Evolutionary conservation across 192 early-diverging fungal genomes (phyloP).

Genomic region (Podochytrium sp.): DNA sequence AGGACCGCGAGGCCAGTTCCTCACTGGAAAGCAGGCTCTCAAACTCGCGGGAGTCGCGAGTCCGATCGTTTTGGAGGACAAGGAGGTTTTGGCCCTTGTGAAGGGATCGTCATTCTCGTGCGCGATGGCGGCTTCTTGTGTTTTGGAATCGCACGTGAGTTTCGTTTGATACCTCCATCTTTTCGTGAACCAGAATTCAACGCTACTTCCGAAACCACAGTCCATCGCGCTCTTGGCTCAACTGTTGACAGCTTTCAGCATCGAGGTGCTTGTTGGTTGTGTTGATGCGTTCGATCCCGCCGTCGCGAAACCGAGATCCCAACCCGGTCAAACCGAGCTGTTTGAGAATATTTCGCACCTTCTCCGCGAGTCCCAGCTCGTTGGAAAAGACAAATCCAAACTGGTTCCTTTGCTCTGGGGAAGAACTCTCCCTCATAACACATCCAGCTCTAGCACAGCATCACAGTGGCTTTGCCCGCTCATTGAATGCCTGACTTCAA

Average conservation of each 20-base stretch:
- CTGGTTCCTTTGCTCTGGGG: background rate
- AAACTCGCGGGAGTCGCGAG: background rate
- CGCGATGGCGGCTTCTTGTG: background rate
- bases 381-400: background rate
- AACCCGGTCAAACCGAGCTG: conserved; percentile 16
- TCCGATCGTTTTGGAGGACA: background rate
- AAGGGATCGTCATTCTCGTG: conserved; percentile 15
- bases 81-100: conserved; percentile 4
- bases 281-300: conserved; percentile 20
- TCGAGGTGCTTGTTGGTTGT: conserved; percentile 2
- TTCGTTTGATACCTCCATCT: background rate
- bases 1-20: background rate
- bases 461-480: conserved; percentile 8
- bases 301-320: background rate
- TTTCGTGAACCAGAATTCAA: no score
- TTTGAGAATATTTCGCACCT: background rate
- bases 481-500: background rate
- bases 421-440: conserved; percentile 3
- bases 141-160: conserved; percentile 8
- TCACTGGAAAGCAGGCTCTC: background rate
- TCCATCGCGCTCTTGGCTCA: background rate
- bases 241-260: conserved; percentile 13
- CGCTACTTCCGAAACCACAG: no score
- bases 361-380: background rate
- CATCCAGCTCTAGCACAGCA: background rate